Base-by-base conservation (phyloP, 83 land plant genomes). In the Picea mariana region DNA sequence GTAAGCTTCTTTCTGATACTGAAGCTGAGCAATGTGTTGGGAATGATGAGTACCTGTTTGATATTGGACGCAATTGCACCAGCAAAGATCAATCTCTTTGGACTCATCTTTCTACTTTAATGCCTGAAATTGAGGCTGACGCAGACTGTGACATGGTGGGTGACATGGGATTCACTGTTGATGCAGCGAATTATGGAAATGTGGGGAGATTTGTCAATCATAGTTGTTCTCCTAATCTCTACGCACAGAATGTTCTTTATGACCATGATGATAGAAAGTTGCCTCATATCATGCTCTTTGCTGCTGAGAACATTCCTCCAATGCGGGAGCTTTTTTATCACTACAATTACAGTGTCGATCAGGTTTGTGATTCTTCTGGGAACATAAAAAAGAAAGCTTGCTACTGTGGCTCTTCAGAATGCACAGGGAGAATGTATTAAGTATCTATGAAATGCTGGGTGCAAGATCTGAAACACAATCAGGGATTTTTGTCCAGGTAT, bases 291-390 rank as follows among this genome's bases (percentile, higher is more conserved):
- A 89, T 89, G 90, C 80, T 89, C 23, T 89, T 87, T 80, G 90
- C 87, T 16, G 81, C 60, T 66, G 73, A 82, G 31, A 83, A 87
- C 8, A 89, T 89, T 49, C 60, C 78, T 60, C 80, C 83, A 2
- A 87, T 89, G 87, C 84, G 87, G 69, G 99, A 96, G 87, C 85
- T 96, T 52, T 87, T 89, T 38, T 96, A 96, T 77, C 90, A 96
- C 79, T 93, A 93, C 84, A 93, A 93, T 49, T 93, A 90, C 42
- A 71, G 63, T 13, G 63, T 93, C 18, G 93, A 82, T 78, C 86
- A 90, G 24, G 95, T 96, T 81, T 81, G 65, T 66, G 97, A 92
- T 82, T 76, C 85, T 0, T 27, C 87, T 80, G 98, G 98, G 6
- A 87, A 89, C 24, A 83, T 93, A 5, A 94, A 90, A 84, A 87